Evolutionary conservation across 345 rosid genomes (phyloP).

Genomic region (Turnera subulata): DNA sequence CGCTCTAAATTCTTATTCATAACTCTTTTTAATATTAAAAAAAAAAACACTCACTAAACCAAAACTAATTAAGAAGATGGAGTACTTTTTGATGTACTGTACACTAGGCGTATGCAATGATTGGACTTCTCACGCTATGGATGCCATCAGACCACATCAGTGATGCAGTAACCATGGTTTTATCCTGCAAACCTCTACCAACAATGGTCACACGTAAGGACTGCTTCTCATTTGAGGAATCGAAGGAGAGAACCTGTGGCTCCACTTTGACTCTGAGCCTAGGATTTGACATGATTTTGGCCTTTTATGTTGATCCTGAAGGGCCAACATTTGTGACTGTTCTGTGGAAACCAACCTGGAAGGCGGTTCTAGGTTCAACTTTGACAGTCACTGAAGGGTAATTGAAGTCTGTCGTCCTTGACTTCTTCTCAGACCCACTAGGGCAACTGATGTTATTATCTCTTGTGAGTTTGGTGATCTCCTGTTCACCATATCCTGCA

Average conservation of each 20-base stretch:
- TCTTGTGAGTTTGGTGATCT: neutral
- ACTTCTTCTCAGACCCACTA: constrained; percentile 2
- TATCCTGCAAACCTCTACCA: neutral
- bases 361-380: constrained; percentile 12
- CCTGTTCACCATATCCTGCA: neutral
- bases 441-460: neutral
- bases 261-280: constrained; percentile 26
- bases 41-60: too few relatives aligned
- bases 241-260: constrained; percentile 36
- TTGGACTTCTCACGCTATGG: neutral
- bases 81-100: too few relatives aligned
- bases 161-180: neutral
- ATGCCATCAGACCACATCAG: neutral
- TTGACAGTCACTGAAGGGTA: constrained; percentile 44
- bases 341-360: constrained; percentile 31
- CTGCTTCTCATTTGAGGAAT: constrained; percentile 33
- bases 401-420: constrained; percentile 42
- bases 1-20: too few relatives aligned
- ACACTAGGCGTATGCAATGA: too few relatives aligned
- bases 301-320: constrained; percentile 43
- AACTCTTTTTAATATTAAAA: too few relatives aligned
- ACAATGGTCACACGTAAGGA: constrained; percentile 37
- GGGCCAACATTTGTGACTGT: constrained; percentile 62
- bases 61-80: too few relatives aligned
- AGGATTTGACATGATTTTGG: constrained; percentile 5